Evolutionary conservation across 345 rosid genomes (phyloP), one percentile per base, ranked within the genome.

Genomic region (Populus davidiana): DNA sequence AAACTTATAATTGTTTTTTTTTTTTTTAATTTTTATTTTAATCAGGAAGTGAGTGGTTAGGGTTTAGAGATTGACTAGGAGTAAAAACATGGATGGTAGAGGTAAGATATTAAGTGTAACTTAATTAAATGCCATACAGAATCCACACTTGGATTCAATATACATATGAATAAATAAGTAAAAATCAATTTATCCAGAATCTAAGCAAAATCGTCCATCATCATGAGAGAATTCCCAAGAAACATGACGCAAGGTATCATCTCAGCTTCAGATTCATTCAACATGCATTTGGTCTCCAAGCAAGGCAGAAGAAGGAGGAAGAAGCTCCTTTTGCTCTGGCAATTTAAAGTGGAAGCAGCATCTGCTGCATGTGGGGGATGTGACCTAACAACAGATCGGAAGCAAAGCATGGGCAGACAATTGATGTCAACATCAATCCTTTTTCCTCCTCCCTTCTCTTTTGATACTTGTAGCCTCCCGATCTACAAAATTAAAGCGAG

Each of bases 301-400:
- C 41, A 38, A 38, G 41, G 41, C 29, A n/a, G n/a, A 2, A n/a
- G n/a, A 2, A 31, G 31, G 1, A 29, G 31, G 31, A 29, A 20
- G 59, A 0, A 20, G 59, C 12, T 8, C 62, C 62, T 56, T 39
- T 17, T 39, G 17, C 52, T 27, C 1, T 39, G 8, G 49, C 17
- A 27, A 25, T 27, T 2, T 12, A 23, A 41, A 3, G 29, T 39
- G 29, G 17, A 0, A n/a, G 5, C 31, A 69, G 76, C 54, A 38
- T 54, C 21, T 27, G 75, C 21, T 27, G 75, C 83, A 78, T 79
- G 80, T 79, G 83, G 74, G 74, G 67, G 67, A 63, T 21, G 35
- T 54, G 77, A 79, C 73, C 65, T 73, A 71, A 70, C 72, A 73
- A 73, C 3, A 70, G 25, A 77, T 59, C 63, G 27, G 10, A 11